Conservation (phyloP, 1,139 yeast genomes). For the Scheffersomyces stambukii region DNA sequence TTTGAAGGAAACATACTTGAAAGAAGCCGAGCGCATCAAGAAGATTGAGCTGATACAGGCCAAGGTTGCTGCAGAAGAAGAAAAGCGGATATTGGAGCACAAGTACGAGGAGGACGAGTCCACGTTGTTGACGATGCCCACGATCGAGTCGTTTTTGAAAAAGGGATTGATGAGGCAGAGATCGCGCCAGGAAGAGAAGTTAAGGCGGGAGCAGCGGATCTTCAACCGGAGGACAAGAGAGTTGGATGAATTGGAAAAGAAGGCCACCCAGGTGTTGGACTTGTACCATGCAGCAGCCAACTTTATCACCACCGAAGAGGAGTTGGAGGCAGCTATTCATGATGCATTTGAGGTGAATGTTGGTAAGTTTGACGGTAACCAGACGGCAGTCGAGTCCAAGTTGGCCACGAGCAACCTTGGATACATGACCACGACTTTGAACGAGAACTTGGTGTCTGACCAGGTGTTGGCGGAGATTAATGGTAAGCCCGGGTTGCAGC, state of each 20-base stretch:
- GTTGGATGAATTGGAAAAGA: slow-evolving; percentile 32
- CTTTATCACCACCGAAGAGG: slow-evolving; percentile 63
- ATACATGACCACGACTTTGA: slow-evolving; percentile 22
- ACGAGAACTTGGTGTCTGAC: slow-evolving; percentile 34
- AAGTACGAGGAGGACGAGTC: slow-evolving; percentile 46
- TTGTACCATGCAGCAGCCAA: slow-evolving; percentile 68
- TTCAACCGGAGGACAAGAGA: slow-evolving; percentile 33
- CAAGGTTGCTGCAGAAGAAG: slow-evolving; percentile 12
- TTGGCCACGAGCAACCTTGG: slow-evolving; percentile 20
- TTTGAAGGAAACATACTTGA: slow-evolving; percentile 60
- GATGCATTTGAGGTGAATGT: slow-evolving; percentile 51
- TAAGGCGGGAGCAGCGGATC: slow-evolving; percentile 38
- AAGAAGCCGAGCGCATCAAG: slow-evolving; percentile 53
- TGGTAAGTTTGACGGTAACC: slow-evolving; percentile 33
- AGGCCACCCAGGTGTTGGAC: slow-evolving; percentile 57
- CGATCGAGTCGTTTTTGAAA: slow-evolving; percentile 62
- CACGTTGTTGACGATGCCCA: slow-evolving; percentile 69
- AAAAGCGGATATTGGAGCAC: slow-evolving; percentile 22
- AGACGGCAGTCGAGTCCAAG: slow-evolving; percentile 33
- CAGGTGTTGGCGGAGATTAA: slow-evolving; percentile 34
- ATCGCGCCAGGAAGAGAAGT: slow-evolving; percentile 58
- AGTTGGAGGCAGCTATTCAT: slow-evolving; percentile 53
- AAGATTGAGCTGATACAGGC: slow-evolving; percentile 34
- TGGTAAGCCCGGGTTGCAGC: slow-evolving; percentile 47
- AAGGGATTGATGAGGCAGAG: slow-evolving; percentile 72